These are phyloP conservation scores for Thermothelomyces thermophilus DNA, from an alignment of 2,329 filamentous ascomycete species.

Conservation along the genomic window DNA sequence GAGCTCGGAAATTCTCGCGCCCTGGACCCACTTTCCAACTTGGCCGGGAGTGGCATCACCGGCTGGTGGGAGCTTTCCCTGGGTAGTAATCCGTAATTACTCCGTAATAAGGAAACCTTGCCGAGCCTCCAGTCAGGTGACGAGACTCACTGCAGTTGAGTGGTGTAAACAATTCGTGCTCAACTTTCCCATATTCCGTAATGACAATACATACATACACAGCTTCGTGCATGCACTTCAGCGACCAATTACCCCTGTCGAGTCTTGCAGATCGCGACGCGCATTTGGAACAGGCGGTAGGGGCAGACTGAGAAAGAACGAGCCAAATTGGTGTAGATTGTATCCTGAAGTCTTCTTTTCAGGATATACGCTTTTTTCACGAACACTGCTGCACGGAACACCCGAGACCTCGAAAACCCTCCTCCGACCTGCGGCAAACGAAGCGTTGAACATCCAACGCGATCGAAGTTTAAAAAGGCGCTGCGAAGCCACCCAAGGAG, in stretches of 20 bases:
- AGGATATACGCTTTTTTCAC: no score
- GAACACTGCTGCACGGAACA: no score
- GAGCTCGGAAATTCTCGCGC: conserved; percentile 35
- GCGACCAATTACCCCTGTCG: conserved; percentile 8
- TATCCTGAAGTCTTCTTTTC: no score
- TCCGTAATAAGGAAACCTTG: no score
- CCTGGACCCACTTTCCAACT: conserved; percentile 13
- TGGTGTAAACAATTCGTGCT: no score
- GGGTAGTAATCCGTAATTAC: no score
- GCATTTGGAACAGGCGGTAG: conserved; percentile 5
- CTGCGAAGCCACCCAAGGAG: neutral
- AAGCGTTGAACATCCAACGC: neutral
- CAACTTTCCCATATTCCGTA: no score
- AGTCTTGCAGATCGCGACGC: conserved; percentile 15
- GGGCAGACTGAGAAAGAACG: neutral
- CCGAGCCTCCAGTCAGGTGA: conserved; percentile 16
- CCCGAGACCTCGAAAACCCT: no score
- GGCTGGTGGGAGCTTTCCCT: neutral
- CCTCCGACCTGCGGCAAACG: neutral
- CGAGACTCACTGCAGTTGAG: conserved; percentile 2
- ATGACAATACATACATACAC: neutral
- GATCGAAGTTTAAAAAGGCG: neutral
- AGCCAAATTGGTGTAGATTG: neutral
- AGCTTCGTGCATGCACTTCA: neutral
- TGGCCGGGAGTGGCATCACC: conserved; percentile 3